Conservation (phyloP, 208 protist species). For the Leishmania amazonensis region DNA sequence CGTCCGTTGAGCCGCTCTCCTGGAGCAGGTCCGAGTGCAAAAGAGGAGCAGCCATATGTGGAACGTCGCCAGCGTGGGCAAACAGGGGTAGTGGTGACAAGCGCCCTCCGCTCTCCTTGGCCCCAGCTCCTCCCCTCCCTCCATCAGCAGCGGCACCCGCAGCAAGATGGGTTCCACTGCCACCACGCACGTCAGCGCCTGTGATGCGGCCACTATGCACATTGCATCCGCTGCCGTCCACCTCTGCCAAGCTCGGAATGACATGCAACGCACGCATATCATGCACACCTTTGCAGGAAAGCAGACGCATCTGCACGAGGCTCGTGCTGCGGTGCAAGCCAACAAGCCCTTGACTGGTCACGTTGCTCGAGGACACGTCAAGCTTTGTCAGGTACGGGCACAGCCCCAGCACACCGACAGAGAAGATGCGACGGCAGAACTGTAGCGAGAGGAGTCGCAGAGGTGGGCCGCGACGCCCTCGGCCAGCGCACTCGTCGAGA, state of each 20-base stretch:
- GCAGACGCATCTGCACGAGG: slow-evolving; percentile 18
- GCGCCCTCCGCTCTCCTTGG: not conserved
- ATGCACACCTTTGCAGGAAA: slow-evolving; percentile 19
- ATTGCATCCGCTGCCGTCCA: slow-evolving; percentile 21
- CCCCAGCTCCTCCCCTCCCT: not conserved
- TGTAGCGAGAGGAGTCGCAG: slow-evolving; percentile 20
- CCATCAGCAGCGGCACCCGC: not conserved
- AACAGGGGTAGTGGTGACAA: not conserved
- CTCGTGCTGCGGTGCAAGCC: slow-evolving; percentile 11
- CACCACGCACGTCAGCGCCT: slow-evolving; percentile 1
- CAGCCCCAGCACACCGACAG: slow-evolving; percentile 16
- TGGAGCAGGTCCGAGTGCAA: not conserved
- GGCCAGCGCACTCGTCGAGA: not conserved
- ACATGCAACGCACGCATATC: not conserved
- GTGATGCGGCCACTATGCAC: slow-evolving; percentile 10
- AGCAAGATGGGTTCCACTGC: not conserved
- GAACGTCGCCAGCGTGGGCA: not conserved
- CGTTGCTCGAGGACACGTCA: slow-evolving; percentile 21
- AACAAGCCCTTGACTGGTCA: slow-evolving; percentile 11
- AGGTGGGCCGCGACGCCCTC: not conserved
- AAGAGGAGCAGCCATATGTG: not conserved
- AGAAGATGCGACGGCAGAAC: slow-evolving; percentile 19
- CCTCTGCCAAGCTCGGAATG: slow-evolving; percentile 7
- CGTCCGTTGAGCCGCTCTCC: not conserved
- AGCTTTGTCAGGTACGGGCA: slow-evolving; percentile 20